These are phyloP conservation scores for Bruguiera gymnorhiza DNA, from an alignment of 345 rosid species.

Conservation along the genomic window DNA sequence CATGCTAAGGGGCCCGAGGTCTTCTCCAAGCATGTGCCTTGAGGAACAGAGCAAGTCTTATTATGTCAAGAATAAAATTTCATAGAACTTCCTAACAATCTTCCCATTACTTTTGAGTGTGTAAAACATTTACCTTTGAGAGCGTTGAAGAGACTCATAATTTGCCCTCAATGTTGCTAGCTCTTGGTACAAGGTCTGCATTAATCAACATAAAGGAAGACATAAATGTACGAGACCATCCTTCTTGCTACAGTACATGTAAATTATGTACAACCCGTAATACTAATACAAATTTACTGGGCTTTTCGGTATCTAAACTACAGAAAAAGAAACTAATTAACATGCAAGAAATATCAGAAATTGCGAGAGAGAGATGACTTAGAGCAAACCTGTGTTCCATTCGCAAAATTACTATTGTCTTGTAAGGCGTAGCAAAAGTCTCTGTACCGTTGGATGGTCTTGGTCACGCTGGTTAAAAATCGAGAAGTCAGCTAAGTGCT, in stretches of 20 bases:
- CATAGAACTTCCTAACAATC: too few species aligned
- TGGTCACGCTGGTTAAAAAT: conserved; percentile 7
- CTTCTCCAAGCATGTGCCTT: conserved; percentile 43
- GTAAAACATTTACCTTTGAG: conserved; percentile 26
- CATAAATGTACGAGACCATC: background rate
- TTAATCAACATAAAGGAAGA: background rate
- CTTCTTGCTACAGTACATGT: too few species aligned
- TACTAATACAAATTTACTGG: background rate
- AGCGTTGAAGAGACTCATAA: conserved; percentile 31
- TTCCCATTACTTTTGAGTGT: too few species aligned
- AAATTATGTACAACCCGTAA: background rate
- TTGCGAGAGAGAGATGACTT: background rate
- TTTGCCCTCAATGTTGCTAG: conserved; percentile 30
- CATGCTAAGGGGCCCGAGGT: conserved; percentile 27
- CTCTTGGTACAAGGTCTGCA: conserved; percentile 31
- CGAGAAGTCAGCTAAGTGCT: background rate
- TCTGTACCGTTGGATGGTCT: conserved; percentile 28
- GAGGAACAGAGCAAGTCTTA: background rate
- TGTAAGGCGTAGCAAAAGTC: conserved; percentile 23
- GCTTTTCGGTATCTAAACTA: background rate
- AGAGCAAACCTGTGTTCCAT: conserved; percentile 23
- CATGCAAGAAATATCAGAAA: background rate
- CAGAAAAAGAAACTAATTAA: background rate
- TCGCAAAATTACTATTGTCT: conserved; percentile 10
- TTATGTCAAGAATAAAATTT: too few species aligned